phyloP scores from a whole-genome alignment of 352 stramenopile species.

The Pelagophyceae sp. region DNA sequence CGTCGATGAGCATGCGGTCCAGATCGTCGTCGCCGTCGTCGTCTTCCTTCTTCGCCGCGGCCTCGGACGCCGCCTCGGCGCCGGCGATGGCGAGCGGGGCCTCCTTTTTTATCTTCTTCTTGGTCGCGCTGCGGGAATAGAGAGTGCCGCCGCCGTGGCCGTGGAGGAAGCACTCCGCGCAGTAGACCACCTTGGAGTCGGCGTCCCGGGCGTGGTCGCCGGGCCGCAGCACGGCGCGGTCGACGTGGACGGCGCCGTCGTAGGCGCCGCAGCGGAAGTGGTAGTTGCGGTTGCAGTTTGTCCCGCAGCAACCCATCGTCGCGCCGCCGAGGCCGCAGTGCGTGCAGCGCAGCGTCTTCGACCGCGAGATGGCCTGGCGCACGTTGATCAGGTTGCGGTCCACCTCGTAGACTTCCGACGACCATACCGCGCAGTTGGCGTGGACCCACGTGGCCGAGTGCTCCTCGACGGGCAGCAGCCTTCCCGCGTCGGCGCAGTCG shows the following conservation, averaged over 20 bases:
- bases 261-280: conserved; percentile 79
- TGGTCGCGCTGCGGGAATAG: neutral
- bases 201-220: no score
- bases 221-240: neutral
- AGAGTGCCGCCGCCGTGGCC: neutral
- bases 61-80: no score
- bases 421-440: conserved; percentile 81
- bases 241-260: conserved; percentile 44
- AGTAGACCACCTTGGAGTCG: conserved; percentile 7
- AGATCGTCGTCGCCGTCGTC: no score
- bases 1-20: no score
- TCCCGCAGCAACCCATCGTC: conserved; percentile 74
- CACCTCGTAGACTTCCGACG: conserved; percentile 76
- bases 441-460: conserved; percentile 73
- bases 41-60: no score
- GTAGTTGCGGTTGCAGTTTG: conserved; percentile 73
- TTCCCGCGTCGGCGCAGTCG: conserved; percentile 57
- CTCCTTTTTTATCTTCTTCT: neutral
- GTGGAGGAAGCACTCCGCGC: neutral
- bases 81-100: no score
- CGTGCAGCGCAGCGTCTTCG: conserved; percentile 74
- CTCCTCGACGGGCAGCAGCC: conserved; percentile 56
- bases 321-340: conserved; percentile 73
- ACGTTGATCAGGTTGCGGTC: conserved; percentile 63
- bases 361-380: conserved; percentile 71